These are phyloP conservation scores for Massarina eburnea DNA, from an alignment of 2,329 filamentous ascomycete genomes.

Conservation along the genomic window DNA sequence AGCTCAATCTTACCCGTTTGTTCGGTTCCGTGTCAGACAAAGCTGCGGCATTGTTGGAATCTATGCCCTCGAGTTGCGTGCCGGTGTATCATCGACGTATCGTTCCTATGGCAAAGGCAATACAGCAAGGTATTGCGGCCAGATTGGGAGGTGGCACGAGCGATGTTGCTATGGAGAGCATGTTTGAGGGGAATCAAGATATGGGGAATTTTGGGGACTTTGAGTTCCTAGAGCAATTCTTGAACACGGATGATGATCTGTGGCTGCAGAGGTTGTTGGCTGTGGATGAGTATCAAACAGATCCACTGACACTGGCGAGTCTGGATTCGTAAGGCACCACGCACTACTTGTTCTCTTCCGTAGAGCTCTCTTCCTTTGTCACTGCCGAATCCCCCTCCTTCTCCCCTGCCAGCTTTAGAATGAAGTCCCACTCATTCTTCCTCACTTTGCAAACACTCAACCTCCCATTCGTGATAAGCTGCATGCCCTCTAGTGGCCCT, in stretches of 20 bases:
- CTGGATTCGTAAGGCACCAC: no score
- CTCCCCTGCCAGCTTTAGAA: conserved; percentile 54
- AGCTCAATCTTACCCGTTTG: conserved; percentile 5
- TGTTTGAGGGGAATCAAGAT: neutral
- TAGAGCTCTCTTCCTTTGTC: neutral
- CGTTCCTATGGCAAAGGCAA: conserved; percentile 5
- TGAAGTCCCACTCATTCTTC: conserved; percentile 64
- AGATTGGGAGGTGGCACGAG: neutral
- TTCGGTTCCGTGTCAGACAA: conserved; percentile 3
- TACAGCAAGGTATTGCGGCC: conserved; percentile 9
- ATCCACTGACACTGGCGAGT: neutral
- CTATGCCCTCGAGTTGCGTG: neutral
- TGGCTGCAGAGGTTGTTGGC: conserved; percentile 12
- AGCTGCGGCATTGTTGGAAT: neutral
- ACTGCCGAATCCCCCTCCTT: conserved; percentile 2
- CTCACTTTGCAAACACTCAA: conserved; percentile 77
- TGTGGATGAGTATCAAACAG: neutral
- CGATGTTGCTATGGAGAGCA: neutral
- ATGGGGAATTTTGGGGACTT: conserved; percentile 5
- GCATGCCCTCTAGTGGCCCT: conserved; percentile 70
- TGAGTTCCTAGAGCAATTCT: conserved; percentile 12
- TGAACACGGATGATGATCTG: conserved; percentile 13
- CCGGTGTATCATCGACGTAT: conserved; percentile 11
- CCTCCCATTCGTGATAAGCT: conserved; percentile 79
- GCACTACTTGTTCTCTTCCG: neutral